Evolutionary conservation across 208 protist genomes (phyloP), one percentile per base, ranked within the genome.

Genomic region (Acanthamoeba royreba): DNA sequence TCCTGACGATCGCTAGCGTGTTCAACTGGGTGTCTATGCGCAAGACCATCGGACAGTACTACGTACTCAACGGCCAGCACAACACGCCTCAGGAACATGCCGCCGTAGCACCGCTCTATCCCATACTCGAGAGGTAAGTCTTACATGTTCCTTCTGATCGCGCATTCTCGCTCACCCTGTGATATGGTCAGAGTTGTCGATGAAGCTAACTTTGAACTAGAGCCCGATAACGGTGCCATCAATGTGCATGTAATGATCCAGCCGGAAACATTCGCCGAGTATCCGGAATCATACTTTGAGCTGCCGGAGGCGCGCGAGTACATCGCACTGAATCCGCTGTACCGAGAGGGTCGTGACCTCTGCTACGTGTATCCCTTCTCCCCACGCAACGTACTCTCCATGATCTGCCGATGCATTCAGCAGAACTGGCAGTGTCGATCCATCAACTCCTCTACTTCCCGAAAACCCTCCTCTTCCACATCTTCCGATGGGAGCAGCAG

Each of bases 311-410:
- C 72, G 8, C 33, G 42, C 17, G 72, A 81, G 72, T 81, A 81
- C 72, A 49, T 49, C 42, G 72, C 33, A 42, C 72, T 81, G 40
- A 81, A 81, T 42, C 72, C 72, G 42, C 72, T 35, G 22, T 81
- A 81, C 42, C 72, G 72, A 22, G 72, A 81, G 72, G 72, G 72
- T 22, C 49, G 49, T 42, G 72, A 81, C 72, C 40, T 81, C 38
- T 47, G 72, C 72, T 81, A 81, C 72, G 72, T 52, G 19, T 81
- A 52, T n/a, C 72, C 72, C 40, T 81, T 81, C 72, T 81, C 72
- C 33, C 33, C 49, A 5, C 9, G 28, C 40, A 81, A 81, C 72
- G 72, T 81, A 42, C 4, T 81, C 40, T 45, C 72, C 40, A 81
- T 81, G 72, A n/a, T 28, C 22, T 28, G 72, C 4, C 72, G 72